These are phyloP conservation scores for Scortechinia acanthostroma DNA, from an alignment of 2,329 filamentous ascomycete genomes.

Conservation along the genomic window DNA sequence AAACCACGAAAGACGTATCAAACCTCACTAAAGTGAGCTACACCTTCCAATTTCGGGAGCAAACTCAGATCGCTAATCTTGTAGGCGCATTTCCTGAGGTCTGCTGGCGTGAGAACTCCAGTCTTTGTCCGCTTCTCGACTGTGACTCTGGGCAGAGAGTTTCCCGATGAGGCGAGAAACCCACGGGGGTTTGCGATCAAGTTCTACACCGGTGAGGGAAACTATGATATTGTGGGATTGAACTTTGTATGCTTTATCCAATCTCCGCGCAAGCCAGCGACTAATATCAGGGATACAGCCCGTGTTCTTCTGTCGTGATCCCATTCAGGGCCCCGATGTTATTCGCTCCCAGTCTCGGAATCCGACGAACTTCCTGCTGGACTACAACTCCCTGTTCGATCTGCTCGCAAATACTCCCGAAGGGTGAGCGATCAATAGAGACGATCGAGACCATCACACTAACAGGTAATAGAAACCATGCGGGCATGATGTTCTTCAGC, in stretches of 20 bases:
- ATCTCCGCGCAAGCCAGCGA: not conserved
- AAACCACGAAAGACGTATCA: constrained; percentile 36
- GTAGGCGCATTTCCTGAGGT: constrained; percentile 36
- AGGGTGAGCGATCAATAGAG: no score
- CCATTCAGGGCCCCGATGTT: constrained; percentile 34
- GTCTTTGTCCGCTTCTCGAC: constrained; percentile 60
- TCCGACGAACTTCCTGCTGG: constrained; percentile 36
- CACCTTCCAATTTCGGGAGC: not conserved
- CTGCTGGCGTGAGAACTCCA: constrained; percentile 52
- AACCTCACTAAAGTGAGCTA: constrained; percentile 21
- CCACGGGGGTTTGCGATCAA: constrained; percentile 64
- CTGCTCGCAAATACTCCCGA: constrained; percentile 37
- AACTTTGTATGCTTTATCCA: constrained; percentile 24
- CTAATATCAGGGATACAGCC: constrained; percentile 21
- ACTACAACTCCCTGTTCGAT: constrained; percentile 37
- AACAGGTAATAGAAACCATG: no score
- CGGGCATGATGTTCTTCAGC: constrained; percentile 37
- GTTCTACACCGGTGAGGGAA: constrained; percentile 66
- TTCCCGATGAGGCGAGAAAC: constrained; percentile 60
- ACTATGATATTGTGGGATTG: constrained; percentile 36
- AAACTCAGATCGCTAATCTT: no score
- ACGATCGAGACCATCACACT: no score
- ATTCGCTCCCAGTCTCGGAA: constrained; percentile 36
- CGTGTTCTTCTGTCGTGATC: constrained; percentile 38
- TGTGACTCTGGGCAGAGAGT: constrained; percentile 65